Base-by-base conservation (phyloP, 2,329 filamentous ascomycete genomes). In the Stachybotrys elegans region DNA sequence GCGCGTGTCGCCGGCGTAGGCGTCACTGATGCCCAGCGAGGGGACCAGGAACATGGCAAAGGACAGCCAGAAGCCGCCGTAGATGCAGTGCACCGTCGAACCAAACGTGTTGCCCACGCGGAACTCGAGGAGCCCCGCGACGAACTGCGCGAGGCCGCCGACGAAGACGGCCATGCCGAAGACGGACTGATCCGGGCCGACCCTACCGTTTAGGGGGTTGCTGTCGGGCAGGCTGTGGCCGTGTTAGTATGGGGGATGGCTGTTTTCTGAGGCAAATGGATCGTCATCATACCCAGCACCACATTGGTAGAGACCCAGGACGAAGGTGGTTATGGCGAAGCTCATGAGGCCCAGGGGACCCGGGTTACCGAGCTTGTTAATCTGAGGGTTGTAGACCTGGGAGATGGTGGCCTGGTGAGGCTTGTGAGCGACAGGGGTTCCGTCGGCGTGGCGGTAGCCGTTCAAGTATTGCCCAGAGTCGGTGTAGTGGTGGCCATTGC, bases 301-400 rank as follows among this genome's bases (percentile, higher is more conserved):
- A 43, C 67, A 70, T 42, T 70, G 61, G 48, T 69, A 69, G 2
- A 76, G 55, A 21, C 70, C 71, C 27, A 84, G 69, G 13, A 79
- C 70, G 56, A 84, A 83, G 9, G 80, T 83, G 9, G 81, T 83
- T 50, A 81, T 57, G n/a, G 80, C 79, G 62, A 85, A 84, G 64
- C 76, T 78, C 41, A 78, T 73, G 38, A 82, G 70, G 44, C 78
- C 78, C 19, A 82, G 68, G 9, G 78, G 78, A 46, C 77, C 77
- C 38, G 79, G 78, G 59, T 82, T 81, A 58, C 70, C 78, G 55
- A 79, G 69, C 48, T 73, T 76, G 60, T 57, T 57, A 45, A 62
- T 58, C 2, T 51, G 50, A 40, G 62, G 61, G 37, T 64, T 51
- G 22, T 53, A 52, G 27, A 66, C 63, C 46, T 66, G 62, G 12